Evolutionary conservation across 2,329 filamentous ascomycete genomes (phyloP).

Genomic region (Arthrinium puccinioides): DNA sequence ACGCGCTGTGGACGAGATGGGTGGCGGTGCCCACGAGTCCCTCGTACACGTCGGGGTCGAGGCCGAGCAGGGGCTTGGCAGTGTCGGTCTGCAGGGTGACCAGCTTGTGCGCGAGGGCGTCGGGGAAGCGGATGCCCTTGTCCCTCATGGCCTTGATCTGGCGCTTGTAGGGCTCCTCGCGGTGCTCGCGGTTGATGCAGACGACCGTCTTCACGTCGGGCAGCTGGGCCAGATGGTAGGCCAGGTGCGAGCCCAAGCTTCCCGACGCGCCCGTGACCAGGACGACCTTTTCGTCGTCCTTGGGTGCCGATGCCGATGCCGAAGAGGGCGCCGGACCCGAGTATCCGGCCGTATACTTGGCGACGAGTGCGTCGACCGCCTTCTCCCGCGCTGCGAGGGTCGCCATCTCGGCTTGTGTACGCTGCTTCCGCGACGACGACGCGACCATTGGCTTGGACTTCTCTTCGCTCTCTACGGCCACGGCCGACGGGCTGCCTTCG

Average conservation of each 20-base stretch:
- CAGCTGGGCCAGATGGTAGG: background rate
- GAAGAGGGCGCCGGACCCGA: background rate
- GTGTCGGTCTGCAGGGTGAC: slow-evolving; percentile 32
- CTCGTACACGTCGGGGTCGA: background rate
- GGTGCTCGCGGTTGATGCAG: slow-evolving; percentile 3
- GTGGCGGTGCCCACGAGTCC: slow-evolving; percentile 19
- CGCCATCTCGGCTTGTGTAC: background rate
- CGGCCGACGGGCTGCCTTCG: too few relatives aligned
- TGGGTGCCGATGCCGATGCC: background rate
- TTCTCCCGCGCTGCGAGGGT: slow-evolving; percentile 4
- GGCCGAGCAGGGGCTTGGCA: background rate
- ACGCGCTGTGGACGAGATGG: slow-evolving; percentile 45
- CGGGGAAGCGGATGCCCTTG: slow-evolving; percentile 1
- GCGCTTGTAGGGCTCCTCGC: background rate
- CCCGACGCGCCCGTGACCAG: slow-evolving; percentile 5
- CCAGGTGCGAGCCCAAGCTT: slow-evolving; percentile 1
- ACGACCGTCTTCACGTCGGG: background rate
- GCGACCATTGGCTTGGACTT: too few relatives aligned
- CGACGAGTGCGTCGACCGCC: slow-evolving; percentile 7
- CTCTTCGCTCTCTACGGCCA: background rate
- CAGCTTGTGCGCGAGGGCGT: background rate
- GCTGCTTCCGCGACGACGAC: too few relatives aligned
- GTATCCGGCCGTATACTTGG: slow-evolving; percentile 5
- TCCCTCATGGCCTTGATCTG: slow-evolving; percentile 2
- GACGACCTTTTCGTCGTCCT: background rate